Evolutionary conservation across 2,329 filamentous ascomycete genomes (phyloP).

Genomic region (Falciphora oryzae): DNA sequence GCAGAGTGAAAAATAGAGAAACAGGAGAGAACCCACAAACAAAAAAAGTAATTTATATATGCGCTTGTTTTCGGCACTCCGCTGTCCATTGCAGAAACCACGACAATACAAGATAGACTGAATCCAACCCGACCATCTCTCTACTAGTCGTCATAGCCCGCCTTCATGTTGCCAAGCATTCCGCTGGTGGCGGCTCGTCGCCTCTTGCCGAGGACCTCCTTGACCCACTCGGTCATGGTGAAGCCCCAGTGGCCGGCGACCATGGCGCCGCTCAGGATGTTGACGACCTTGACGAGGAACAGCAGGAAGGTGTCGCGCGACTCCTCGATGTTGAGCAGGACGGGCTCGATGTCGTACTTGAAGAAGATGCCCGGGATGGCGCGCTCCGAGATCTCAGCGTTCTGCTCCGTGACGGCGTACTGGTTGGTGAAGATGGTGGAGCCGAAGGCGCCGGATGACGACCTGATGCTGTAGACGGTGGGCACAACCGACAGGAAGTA

Average conservation of each 20-base stretch:
- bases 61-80: background rate
- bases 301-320: constrained; percentile 67
- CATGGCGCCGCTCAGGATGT: constrained; percentile 83
- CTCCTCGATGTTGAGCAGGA: constrained; percentile 80
- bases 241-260: constrained; percentile 94
- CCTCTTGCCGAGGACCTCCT: constrained; percentile 46
- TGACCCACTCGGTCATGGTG: constrained; percentile 72
- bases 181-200: constrained; percentile 39
- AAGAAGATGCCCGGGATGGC: constrained; percentile 87
- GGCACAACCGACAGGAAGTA: constrained; percentile 96
- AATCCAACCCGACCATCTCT: background rate
- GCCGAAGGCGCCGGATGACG: constrained; percentile 29
- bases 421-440: constrained; percentile 87
- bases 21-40: too few relatives aligned
- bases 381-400: constrained; percentile 61
- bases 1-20: background rate
- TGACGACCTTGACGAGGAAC: constrained; percentile 77
- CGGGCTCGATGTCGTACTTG: constrained; percentile 98
- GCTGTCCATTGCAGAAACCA: background rate
- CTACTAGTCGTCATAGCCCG: constrained; percentile 17
- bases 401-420: constrained; percentile 93
- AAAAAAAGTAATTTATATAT: background rate
- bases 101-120: background rate
- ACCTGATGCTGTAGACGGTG: constrained; percentile 74
- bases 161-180: constrained; percentile 41